phyloP scores from a whole-genome alignment of 176 grass and related monocot genomes.

The Oryza meridionalis region DNA sequence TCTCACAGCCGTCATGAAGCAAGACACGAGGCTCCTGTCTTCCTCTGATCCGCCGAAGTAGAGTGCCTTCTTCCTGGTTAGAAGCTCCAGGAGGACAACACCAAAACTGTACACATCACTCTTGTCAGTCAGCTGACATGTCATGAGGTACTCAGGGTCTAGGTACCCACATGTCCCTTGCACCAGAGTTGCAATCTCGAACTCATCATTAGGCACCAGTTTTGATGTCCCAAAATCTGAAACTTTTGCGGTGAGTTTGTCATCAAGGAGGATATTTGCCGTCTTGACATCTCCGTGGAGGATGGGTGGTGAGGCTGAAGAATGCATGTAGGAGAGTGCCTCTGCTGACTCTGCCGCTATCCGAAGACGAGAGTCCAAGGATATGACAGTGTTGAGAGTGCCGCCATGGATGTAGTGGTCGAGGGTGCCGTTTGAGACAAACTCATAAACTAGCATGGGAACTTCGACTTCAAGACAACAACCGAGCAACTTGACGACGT shows the following conservation, averaged over 20 bases:
- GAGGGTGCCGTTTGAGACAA: slow-evolving; percentile 54
- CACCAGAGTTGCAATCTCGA: slow-evolving; percentile 10
- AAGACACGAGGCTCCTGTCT: slow-evolving; percentile 28
- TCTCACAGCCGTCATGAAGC: slow-evolving; percentile 16
- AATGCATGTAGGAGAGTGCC: slow-evolving; percentile 59
- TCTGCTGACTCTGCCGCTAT: slow-evolving; percentile 54
- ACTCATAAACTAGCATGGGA: slow-evolving; percentile 63
- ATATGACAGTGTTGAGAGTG: neutral
- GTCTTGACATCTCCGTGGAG: slow-evolving; percentile 54
- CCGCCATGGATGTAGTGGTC: slow-evolving; percentile 47
- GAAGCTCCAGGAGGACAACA: neutral
- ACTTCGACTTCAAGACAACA: slow-evolving; percentile 69
- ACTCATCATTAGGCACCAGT: slow-evolving; percentile 19
- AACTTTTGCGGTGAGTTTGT: neutral
- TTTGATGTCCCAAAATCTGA: slow-evolving; percentile 53
- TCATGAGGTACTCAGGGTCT: neutral
- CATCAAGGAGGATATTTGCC: slow-evolving; percentile 26
- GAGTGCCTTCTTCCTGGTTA: neutral
- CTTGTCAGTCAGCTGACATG: neutral
- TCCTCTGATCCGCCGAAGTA: slow-evolving; percentile 26
- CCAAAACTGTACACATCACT: neutral
- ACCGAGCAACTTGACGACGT: slow-evolving; percentile 50
- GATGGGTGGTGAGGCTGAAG: neutral
- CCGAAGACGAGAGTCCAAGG: slow-evolving; percentile 22
- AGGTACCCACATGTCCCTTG: neutral